These are phyloP conservation scores for Vachellia pachyceras DNA, from an alignment of 306 rosid genomes.

Conservation along the genomic window DNA sequence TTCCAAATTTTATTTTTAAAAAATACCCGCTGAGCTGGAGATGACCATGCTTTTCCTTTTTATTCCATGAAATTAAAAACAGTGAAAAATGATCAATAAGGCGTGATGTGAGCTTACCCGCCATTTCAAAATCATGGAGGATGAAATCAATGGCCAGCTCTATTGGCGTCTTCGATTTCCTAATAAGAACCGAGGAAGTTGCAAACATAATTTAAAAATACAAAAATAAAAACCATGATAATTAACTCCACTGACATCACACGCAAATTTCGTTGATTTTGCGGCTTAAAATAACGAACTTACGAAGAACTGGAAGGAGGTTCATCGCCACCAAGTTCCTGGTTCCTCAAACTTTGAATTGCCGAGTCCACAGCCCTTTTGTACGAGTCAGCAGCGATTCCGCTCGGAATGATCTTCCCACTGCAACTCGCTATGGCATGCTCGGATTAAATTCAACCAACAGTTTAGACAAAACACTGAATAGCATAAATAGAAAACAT, in stretches of 20 bases:
- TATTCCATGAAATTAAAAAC: constrained; percentile 5
- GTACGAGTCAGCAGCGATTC: constrained; percentile 72
- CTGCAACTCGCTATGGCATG: constrained; percentile 39
- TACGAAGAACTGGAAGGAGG: constrained; percentile 43
- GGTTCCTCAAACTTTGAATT: constrained; percentile 53
- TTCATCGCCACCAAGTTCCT: constrained; percentile 51
- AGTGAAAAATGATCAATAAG: neutral
- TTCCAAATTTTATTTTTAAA: neutral
- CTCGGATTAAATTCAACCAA: neutral
- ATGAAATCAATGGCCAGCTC: constrained; percentile 77
- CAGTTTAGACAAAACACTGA: neutral
- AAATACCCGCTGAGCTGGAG: neutral
- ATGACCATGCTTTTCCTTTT: neutral
- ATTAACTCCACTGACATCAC: neutral
- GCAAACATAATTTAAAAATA: neutral
- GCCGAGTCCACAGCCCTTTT: constrained; percentile 76
- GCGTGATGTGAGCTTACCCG: constrained; percentile 54
- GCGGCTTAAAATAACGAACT: constrained; percentile 6
- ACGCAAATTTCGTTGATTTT: neutral
- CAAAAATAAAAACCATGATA: neutral
- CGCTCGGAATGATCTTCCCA: constrained; percentile 66
- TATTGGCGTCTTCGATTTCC: constrained; percentile 48
- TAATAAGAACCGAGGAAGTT: constrained; percentile 29
- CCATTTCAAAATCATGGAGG: constrained; percentile 87
- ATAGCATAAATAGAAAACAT: neutral